A percentile compares a stretch with the other conserved stretches of the same genome.
These are phyloP conservation scores for Haplosporangium gracile DNA, from an alignment of 192 early-diverging fungal species.

Conservation along the genomic window DNA sequence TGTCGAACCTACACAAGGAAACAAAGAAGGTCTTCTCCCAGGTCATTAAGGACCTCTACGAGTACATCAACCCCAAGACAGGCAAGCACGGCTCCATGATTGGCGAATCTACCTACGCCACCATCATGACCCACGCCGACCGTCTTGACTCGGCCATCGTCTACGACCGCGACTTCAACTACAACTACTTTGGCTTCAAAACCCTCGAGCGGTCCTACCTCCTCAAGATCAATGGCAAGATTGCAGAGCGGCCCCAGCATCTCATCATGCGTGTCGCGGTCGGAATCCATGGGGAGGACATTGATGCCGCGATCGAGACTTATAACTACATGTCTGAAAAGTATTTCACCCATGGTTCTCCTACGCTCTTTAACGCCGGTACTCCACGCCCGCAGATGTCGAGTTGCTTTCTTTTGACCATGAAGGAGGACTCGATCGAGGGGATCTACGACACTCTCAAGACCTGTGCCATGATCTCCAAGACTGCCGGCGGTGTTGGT, in stretches of 20 bases:
- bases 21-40: slow-evolving; percentile 86
- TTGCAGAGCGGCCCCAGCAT: slow-evolving; percentile 97
- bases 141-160: slow-evolving; percentile 92
- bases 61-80: slow-evolving; percentile 92
- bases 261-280: slow-evolving; percentile 98
- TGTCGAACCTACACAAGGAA: slow-evolving; percentile 95
- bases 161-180: slow-evolving; percentile 97
- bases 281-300: slow-evolving; percentile 95
- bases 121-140: slow-evolving; percentile 81
- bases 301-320: slow-evolving; percentile 93
- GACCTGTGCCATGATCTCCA: slow-evolving; percentile 96
- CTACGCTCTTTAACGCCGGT: slow-evolving; percentile 98
- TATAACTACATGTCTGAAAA: slow-evolving; percentile 93
- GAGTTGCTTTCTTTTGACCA: slow-evolving; percentile 93
- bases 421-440: slow-evolving; percentile 95
- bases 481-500: slow-evolving; percentile 97
- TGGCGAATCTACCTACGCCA: slow-evolving; percentile 76
- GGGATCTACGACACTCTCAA: slow-evolving; percentile 98
- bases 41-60: slow-evolving; percentile 88
- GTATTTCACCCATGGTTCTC: slow-evolving; percentile 96
- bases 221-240: slow-evolving; percentile 85
- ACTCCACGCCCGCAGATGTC: slow-evolving; percentile 97
- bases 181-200: slow-evolving; percentile 99
- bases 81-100: slow-evolving; percentile 91
- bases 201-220: slow-evolving; percentile 97